Evolutionary conservation across 768 basidiomycete genomes (phyloP), one percentile per base, ranked within the genome.

Genomic region (Flagelloscypha sp.): DNA sequence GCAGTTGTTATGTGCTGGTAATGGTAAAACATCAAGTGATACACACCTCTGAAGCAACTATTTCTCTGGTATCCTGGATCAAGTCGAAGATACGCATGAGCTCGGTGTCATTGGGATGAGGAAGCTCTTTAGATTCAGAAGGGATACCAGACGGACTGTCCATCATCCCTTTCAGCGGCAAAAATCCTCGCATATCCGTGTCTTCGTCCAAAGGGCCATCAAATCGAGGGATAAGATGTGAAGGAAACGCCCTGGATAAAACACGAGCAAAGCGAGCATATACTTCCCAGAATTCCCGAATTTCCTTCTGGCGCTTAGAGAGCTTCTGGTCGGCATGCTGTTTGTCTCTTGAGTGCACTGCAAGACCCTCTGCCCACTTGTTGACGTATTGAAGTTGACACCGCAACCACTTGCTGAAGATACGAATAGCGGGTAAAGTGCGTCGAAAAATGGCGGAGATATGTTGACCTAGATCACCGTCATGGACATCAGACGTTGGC

Each of bases 21-120:
- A 27, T 13, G 24, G 37, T 30, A 18, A 42, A 18, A 33, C 9
- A 12, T 19, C 4, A 40, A 25, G 20, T 20, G 5, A 47, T 24
- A 56, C 65, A 38, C 42, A 84, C 85, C 65, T 78, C 69, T 37
- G 71, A 58, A 37, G 68, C 64, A 17, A 71, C 70, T 16, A 94
- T 53, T 5, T 62, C 55, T 43, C 61, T 67, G 1, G 81, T 83
- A 49, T 95, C 89, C 10, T 68, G 59, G 30, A 92, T 63, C 27
- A 95, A 61, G 58, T 95, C 94, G 30, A 75, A 69, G 39, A 99
- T 84, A 45, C 95, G 70, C 88, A 97, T 93, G 27, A 99, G 60
- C 47, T 93, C 86, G 63, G 94, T 90, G 40, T 86, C 92, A 47
- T 99, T 98, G 6, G 95, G 95, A 61, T 98, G 82, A 1, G 74